These are phyloP conservation scores for Ogataea pignaliae DNA, from an alignment of 805 yeast species.

Conservation along the genomic window DNA sequence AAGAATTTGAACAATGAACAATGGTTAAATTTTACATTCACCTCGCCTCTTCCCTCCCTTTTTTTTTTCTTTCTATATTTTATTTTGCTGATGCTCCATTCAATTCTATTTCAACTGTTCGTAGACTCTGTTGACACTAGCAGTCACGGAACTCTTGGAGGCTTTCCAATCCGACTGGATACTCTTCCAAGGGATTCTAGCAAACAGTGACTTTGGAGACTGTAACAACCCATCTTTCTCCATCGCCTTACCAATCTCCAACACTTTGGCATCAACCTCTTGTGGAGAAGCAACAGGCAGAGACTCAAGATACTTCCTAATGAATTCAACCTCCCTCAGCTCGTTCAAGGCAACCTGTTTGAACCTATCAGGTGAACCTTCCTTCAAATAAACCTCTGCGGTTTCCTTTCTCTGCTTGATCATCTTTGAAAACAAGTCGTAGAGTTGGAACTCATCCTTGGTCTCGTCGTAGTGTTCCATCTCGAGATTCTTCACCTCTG, in stretches of 20 bases:
- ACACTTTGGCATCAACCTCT: conserved; percentile 31
- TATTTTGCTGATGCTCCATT: neutral
- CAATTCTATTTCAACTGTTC: conserved; percentile 10
- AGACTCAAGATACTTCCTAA: conserved; percentile 28
- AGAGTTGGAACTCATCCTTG: conserved; percentile 29
- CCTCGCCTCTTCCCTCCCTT: too few species aligned
- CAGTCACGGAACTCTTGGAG: conserved; percentile 27
- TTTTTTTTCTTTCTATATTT: too few species aligned
- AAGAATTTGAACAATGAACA: conserved; percentile 21
- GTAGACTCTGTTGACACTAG: conserved; percentile 26
- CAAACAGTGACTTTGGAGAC: conserved; percentile 24
- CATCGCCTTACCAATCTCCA: conserved; percentile 25
- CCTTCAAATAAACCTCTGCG: conserved; percentile 33
- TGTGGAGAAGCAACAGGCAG: conserved; percentile 35
- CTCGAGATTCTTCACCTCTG: conserved; percentile 37
- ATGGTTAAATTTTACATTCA: too few species aligned
- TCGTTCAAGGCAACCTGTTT: conserved; percentile 35
- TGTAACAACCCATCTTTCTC: conserved; percentile 20
- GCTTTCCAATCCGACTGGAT: conserved; percentile 34
- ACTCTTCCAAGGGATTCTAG: conserved; percentile 32
- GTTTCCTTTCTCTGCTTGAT: conserved; percentile 37
- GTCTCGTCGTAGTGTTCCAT: conserved; percentile 26
- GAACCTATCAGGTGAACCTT: conserved; percentile 39
- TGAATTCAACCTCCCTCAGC: conserved; percentile 33
- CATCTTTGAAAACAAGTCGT: conserved; percentile 33